phyloP scores from a whole-genome alignment of 2,329 filamentous ascomycete genomes.

The Trichoderma arundinaceum region DNA sequence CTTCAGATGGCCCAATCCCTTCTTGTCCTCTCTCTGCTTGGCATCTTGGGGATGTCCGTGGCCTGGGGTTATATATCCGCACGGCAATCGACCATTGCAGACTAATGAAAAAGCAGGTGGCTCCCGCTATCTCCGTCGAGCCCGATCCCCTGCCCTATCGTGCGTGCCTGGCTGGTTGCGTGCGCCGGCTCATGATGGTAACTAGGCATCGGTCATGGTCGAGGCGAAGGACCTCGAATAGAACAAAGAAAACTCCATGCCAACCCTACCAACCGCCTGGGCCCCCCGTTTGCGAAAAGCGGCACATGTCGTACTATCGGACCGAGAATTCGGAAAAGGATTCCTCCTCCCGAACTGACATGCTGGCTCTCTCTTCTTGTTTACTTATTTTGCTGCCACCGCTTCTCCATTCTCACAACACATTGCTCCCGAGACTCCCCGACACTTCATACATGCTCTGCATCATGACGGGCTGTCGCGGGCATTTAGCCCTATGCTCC shows the following conservation, averaged over 20 bases:
- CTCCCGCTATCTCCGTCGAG: not conserved
- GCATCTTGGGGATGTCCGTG: not conserved
- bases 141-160: not conserved
- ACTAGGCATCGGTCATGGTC: not conserved
- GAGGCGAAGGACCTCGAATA: not conserved
- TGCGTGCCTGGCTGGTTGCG: not conserved
- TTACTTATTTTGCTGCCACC: not conserved
- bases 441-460: not conserved
- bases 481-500: not conserved
- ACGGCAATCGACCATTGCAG: not conserved
- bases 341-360: not conserved
- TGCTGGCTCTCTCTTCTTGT: not conserved
- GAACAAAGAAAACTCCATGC: not conserved
- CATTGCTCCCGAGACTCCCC: slow-evolving; percentile 14
- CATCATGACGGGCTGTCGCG: not conserved
- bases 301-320: slow-evolving; percentile 21
- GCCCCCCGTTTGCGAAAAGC: not conserved
- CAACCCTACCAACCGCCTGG: not conserved
- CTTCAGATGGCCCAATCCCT: not conserved
- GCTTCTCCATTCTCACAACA: not conserved
- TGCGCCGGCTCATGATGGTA: too few relatives aligned
- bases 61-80: slow-evolving; percentile 2
- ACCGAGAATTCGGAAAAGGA: slow-evolving; percentile 10
- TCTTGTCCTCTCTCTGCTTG: not conserved
- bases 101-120: not conserved